Evolutionary conservation across 805 yeast species (phyloP).

Genomic region (Candida piceae): DNA sequence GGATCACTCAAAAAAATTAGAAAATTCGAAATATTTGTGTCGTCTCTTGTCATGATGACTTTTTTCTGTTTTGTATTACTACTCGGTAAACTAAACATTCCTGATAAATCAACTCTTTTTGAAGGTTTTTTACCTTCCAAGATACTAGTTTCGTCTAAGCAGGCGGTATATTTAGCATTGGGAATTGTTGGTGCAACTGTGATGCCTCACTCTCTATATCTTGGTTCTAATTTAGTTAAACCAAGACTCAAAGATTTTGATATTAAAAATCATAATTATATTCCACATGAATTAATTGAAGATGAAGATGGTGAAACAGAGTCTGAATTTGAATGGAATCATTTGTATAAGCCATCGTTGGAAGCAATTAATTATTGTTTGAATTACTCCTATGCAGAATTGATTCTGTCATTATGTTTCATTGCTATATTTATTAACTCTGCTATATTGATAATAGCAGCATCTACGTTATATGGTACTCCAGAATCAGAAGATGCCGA

Average conservation of each 20-base stretch:
- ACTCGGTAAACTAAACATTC: slow-evolving; percentile 52
- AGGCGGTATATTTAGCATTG: slow-evolving; percentile 69
- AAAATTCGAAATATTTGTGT: slow-evolving; percentile 71
- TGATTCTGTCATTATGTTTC: slow-evolving; percentile 64
- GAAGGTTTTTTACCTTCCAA: slow-evolving; percentile 68
- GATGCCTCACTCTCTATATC: slow-evolving; percentile 85
- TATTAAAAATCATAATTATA: slow-evolving; percentile 27
- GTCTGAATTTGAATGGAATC: slow-evolving; percentile 29
- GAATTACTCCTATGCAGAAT: slow-evolving; percentile 67
- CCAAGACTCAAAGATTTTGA: slow-evolving; percentile 78
- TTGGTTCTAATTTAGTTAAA: slow-evolving; percentile 85
- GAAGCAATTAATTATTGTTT: slow-evolving; percentile 70
- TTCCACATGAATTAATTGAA: slow-evolving; percentile 9
- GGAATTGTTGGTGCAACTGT: slow-evolving; percentile 93
- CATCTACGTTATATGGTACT: slow-evolving; percentile 66
- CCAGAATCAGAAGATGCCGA: slow-evolving; percentile 78
- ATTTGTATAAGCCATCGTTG: slow-evolving; percentile 60
- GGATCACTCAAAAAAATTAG: slow-evolving; percentile 74
- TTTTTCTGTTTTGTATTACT: slow-evolving; percentile 73
- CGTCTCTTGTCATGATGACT: slow-evolving; percentile 64
- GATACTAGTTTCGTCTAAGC: slow-evolving; percentile 47
- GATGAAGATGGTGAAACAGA: slow-evolving; percentile 12
- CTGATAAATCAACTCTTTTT: slow-evolving; percentile 46
- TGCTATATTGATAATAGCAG: slow-evolving; percentile 77
- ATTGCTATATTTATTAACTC: slow-evolving; percentile 85